Evolutionary conservation across 139 green algal species (phyloP).

Genomic region (Deuterostichococcus epilithicus): DNA sequence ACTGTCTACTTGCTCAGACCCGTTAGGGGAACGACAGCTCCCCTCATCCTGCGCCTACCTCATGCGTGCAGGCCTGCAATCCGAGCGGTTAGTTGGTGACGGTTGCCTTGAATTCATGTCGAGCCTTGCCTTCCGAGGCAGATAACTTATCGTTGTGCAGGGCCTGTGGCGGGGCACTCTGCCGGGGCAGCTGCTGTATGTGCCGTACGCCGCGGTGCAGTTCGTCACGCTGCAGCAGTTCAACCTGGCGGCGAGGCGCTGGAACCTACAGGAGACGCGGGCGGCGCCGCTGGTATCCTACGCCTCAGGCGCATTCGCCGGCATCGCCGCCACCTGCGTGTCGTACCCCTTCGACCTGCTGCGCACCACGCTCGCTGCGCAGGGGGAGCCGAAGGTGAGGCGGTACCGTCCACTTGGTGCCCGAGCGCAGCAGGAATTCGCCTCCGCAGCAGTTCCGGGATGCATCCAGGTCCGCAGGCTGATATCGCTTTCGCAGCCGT

Average conservation of each 20-base stretch:
- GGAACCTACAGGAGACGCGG: slow-evolving; percentile 5
- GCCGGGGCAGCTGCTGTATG: slow-evolving; percentile 84
- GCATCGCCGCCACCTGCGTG: slow-evolving; percentile 80
- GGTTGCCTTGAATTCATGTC: background rate
- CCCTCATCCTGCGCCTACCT: too few relatives aligned
- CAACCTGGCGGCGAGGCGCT: slow-evolving; percentile 26
- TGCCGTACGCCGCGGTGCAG: slow-evolving; percentile 97
- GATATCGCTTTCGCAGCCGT: too few relatives aligned
- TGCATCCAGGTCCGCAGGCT: too few relatives aligned
- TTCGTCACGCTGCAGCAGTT: slow-evolving; percentile 87
- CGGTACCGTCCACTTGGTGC: too few relatives aligned
- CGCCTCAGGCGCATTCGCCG: slow-evolving; percentile 77
- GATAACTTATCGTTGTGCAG: slow-evolving; percentile 50
- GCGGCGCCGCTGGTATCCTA: slow-evolving; percentile 67
- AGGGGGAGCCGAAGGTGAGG: slow-evolving; percentile 88
- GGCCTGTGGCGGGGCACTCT: slow-evolving; percentile 93
- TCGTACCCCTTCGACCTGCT: slow-evolving; percentile 99
- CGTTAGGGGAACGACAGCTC: too few relatives aligned
- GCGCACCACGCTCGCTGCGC: slow-evolving; percentile 90
- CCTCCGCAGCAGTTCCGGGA: too few relatives aligned
- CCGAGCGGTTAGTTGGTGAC: background rate
- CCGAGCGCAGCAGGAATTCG: too few relatives aligned
- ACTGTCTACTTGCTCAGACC: too few relatives aligned
- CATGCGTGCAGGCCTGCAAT: background rate
- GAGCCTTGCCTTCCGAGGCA: background rate